Conservation (phyloP, 2,329 filamentous ascomycete genomes). For the Ceratocystis destructans region DNA sequence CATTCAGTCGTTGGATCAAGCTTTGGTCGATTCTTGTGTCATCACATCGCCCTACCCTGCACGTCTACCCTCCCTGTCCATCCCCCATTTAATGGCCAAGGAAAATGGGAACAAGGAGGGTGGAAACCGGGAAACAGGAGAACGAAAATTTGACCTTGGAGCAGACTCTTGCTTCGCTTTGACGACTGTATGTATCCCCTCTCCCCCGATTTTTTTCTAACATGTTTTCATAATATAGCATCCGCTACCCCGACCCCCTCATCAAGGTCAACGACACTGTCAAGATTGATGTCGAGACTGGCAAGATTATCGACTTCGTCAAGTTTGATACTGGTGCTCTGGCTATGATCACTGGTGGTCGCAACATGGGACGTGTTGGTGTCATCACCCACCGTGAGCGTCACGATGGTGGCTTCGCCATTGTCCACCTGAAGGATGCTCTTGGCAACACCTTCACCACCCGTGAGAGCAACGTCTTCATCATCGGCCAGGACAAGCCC, state of each 20-base stretch:
- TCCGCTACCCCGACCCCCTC: slow-evolving; percentile 94
- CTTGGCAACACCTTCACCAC: slow-evolving; percentile 99
- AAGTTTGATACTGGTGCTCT: slow-evolving; percentile 97
- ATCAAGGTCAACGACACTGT: slow-evolving; percentile 99
- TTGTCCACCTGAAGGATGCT: slow-evolving; percentile 99
- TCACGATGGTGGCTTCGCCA: slow-evolving; percentile 99
- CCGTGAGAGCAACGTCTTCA: slow-evolving; percentile 98
- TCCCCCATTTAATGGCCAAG: too few relatives aligned
- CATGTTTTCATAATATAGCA: slow-evolving; percentile 43
- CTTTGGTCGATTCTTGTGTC: slow-evolving; percentile 58
- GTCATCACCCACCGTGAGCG: slow-evolving; percentile 99
- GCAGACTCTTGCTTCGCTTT: slow-evolving; percentile 29
- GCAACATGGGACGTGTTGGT: slow-evolving; percentile 99
- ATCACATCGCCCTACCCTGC: slow-evolving; percentile 13
- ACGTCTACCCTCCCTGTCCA: neutral
- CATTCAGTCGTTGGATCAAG: slow-evolving; percentile 99
- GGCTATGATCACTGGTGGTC: slow-evolving; percentile 97
- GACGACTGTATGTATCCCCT: slow-evolving; percentile 40
- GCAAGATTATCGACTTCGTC: slow-evolving; percentile 98
- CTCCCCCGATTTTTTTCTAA: slow-evolving; percentile 29
- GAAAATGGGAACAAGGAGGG: too few relatives aligned
- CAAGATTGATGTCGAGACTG: slow-evolving; percentile 93
- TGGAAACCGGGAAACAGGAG: neutral
- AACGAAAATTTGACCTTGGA: slow-evolving; percentile 21
- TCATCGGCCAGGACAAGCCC: slow-evolving; percentile 96